Evolutionary conservation across 306 rosid species (phyloP).

Genomic region (Sphenostylis stenocarpa): DNA sequence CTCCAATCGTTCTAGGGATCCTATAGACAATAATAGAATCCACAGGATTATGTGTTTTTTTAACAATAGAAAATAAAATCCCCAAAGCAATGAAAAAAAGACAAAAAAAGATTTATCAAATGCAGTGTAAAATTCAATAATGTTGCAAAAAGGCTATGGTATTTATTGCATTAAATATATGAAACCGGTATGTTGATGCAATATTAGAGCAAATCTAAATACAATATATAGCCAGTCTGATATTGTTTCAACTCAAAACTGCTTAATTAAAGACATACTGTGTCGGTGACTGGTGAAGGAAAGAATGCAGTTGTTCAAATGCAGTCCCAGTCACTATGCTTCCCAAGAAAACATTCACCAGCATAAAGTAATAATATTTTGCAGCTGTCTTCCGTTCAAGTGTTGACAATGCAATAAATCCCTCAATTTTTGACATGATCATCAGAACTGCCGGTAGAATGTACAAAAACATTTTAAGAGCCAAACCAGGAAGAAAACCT

Average conservation of each 20-base stretch:
- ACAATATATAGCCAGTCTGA: not conserved
- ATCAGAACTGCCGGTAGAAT: constrained; percentile 87
- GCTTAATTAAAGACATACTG: constrained; percentile 52
- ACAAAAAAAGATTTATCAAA: not conserved
- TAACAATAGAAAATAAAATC: not conserved
- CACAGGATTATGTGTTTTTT: not conserved
- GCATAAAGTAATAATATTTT: constrained; percentile 90
- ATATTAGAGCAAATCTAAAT: not conserved
- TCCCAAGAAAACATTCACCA: constrained; percentile 97
- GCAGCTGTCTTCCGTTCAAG: constrained; percentile 81
- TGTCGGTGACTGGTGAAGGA: constrained; percentile 92
- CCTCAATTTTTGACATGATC: constrained; percentile 97
- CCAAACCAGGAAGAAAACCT: constrained; percentile 98
- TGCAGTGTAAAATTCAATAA: not conserved
- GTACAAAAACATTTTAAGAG: constrained; percentile 88
- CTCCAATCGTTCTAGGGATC: constrained; percentile 96
- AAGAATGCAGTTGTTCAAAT: constrained; percentile 83
- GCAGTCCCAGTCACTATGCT: constrained; percentile 96
- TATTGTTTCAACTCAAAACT: not conserved
- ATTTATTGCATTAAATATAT: constrained; percentile 5
- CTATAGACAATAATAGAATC: constrained; percentile 43
- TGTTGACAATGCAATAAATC: constrained; percentile 74
- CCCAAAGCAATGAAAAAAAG: not conserved
- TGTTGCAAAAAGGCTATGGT: not conserved
- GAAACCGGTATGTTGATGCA: not conserved